These are phyloP conservation scores for Turnera subulata DNA, from an alignment of 345 rosid species.

Conservation along the genomic window DNA sequence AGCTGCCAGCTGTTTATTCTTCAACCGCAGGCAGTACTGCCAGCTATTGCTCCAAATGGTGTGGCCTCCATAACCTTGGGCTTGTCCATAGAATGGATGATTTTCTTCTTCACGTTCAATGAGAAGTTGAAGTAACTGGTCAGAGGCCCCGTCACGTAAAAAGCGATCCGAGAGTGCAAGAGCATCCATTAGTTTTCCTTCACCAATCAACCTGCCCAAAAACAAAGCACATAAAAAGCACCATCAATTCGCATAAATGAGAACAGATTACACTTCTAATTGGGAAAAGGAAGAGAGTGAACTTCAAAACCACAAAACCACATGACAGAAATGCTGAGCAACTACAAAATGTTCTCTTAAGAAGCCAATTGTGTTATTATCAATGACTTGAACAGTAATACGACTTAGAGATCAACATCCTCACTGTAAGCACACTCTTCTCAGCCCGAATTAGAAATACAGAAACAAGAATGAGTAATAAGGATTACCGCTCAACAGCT, in stretches of 20 bases:
- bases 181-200: slow-evolving; percentile 92
- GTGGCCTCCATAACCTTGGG: slow-evolving; percentile 58
- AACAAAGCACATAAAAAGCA: slow-evolving; percentile 5
- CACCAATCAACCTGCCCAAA: slow-evolving; percentile 64
- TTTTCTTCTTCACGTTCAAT: slow-evolving; percentile 70
- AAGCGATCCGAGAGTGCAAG: slow-evolving; percentile 97
- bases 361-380: no score
- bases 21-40: slow-evolving; percentile 96
- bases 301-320: neutral
- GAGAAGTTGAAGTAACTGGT: slow-evolving; percentile 76
- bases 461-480: neutral
- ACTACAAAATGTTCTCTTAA: no score
- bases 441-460: neutral
- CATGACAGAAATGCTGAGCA: no score
- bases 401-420: no score
- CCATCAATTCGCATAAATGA: neutral
- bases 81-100: slow-evolving; percentile 41
- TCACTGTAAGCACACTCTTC: no score
- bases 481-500: slow-evolving; percentile 71
- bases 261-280: neutral
- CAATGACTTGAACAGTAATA: no score
- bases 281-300: neutral
- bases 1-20: slow-evolving; percentile 88
- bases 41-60: slow-evolving; percentile 74
- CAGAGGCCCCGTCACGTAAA: slow-evolving; percentile 86